These are phyloP conservation scores for Aurinia saxatilis DNA, from an alignment of 345 rosid genomes.

Conservation along the genomic window DNA sequence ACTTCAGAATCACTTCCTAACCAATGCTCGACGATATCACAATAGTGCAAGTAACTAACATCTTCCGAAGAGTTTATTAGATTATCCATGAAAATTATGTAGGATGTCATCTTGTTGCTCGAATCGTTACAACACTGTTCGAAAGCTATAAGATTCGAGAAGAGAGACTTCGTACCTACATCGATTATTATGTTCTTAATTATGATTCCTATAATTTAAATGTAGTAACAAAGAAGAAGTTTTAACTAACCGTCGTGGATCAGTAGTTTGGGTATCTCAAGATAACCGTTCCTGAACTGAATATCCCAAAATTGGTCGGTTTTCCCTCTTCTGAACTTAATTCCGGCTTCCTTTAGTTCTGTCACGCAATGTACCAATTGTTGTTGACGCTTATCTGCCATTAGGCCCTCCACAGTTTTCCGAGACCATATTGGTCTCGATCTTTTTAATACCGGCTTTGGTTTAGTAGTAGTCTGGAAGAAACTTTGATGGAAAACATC, in stretches of 20 bases:
- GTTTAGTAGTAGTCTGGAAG: slow-evolving; percentile 42
- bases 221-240: no score
- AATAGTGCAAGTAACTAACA: no score
- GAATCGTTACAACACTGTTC: slow-evolving; percentile 72
- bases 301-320: slow-evolving; percentile 82
- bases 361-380: slow-evolving; percentile 68
- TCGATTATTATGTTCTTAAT: no score
- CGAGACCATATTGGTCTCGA: slow-evolving; percentile 43
- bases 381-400: slow-evolving; percentile 60
- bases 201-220: no score
- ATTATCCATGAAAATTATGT: no score
- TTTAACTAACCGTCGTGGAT: slow-evolving; percentile 77
- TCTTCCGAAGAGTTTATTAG: slow-evolving; percentile 74
- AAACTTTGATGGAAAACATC: slow-evolving; percentile 67
- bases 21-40: no score
- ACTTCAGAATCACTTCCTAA: no score
- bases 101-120: slow-evolving; percentile 68
- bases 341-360: slow-evolving; percentile 61
- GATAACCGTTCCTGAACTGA: slow-evolving; percentile 51
- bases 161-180: slow-evolving; percentile 62
- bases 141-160: no score
- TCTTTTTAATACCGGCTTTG: slow-evolving; percentile 17
- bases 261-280: slow-evolving; percentile 56
- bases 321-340: slow-evolving; percentile 54
- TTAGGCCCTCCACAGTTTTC: slow-evolving; percentile 32